Percentiles rank a stretch among this genome's conserved stretches.
These are phyloP conservation scores for Claviceps citrina DNA, from an alignment of 2,329 filamentous ascomycete species.

Conservation along the genomic window DNA sequence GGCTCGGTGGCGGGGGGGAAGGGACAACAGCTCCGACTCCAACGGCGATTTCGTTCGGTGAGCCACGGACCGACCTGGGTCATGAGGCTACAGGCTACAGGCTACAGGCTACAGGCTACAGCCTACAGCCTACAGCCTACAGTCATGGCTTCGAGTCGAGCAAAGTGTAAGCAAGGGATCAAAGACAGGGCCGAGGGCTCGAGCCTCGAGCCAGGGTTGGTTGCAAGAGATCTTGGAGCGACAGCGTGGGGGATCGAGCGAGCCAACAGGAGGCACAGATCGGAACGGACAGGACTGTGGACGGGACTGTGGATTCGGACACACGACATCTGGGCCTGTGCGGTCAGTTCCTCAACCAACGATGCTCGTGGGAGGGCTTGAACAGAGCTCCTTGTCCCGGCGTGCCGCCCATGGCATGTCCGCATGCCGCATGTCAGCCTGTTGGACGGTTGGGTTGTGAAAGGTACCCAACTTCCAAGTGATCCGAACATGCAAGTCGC, in stretches of 20 bases:
- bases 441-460: not conserved
- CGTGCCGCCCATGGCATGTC: too few relatives aligned
- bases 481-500: too few relatives aligned
- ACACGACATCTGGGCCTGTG: not conserved
- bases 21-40: conserved; percentile 1
- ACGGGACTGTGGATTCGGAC: not conserved
- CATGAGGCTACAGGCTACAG: not conserved
- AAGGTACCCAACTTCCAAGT: too few relatives aligned
- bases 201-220: not conserved
- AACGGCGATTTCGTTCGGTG: not conserved
- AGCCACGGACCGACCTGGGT: conserved; percentile 1
- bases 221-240: not conserved
- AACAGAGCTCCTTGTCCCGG: not conserved
- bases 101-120: too few relatives aligned
- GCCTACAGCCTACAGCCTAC: too few relatives aligned
- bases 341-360: too few relatives aligned
- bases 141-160: too few relatives aligned
- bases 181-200: not conserved
- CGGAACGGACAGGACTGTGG: not conserved
- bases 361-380: too few relatives aligned
- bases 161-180: too few relatives aligned
- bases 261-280: not conserved
- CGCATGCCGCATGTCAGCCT: not conserved
- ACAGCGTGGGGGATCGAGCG: not conserved
- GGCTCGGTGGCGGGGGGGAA: not conserved